These are phyloP conservation scores for Colletotrichum sp. DNA, from an alignment of 2,329 filamentous ascomycete genomes.

Conservation along the genomic window DNA sequence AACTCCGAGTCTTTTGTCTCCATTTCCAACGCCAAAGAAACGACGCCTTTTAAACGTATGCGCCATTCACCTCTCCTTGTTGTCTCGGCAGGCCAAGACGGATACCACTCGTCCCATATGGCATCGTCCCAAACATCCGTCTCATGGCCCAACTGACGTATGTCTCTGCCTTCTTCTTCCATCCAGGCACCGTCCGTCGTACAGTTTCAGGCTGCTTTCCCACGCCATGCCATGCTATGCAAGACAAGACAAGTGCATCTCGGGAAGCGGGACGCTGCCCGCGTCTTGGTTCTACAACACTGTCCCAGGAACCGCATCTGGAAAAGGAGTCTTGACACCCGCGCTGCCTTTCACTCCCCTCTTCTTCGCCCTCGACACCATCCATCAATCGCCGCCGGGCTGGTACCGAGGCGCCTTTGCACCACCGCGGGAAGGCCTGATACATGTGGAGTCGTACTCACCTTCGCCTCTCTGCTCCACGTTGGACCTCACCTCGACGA, in stretches of 20 bases:
- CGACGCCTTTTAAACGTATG: background rate
- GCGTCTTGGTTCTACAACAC: background rate
- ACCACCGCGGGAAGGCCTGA: background rate
- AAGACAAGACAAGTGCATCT: background rate
- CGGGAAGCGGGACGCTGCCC: background rate
- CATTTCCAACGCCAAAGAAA: background rate
- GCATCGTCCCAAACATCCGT: background rate
- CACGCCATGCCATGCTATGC: background rate
- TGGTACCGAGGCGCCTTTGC: background rate
- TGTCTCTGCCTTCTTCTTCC: background rate
- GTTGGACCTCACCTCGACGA: background rate
- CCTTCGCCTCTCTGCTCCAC: background rate
- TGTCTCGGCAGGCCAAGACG: background rate
- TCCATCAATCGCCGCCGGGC: background rate
- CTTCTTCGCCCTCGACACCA: background rate
- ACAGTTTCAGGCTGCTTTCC: constrained; percentile 3
- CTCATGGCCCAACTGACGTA: background rate
- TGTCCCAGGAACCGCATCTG: background rate
- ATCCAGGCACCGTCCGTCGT: background rate
- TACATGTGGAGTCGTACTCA: background rate
- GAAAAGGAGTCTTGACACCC: background rate
- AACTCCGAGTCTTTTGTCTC: background rate
- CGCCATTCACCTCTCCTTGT: background rate
- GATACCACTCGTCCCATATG: background rate
- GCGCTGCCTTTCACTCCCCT: background rate